These are phyloP conservation scores for Obba rivulosa DNA, from an alignment of 768 basidiomycete species.

Conservation along the genomic window DNA sequence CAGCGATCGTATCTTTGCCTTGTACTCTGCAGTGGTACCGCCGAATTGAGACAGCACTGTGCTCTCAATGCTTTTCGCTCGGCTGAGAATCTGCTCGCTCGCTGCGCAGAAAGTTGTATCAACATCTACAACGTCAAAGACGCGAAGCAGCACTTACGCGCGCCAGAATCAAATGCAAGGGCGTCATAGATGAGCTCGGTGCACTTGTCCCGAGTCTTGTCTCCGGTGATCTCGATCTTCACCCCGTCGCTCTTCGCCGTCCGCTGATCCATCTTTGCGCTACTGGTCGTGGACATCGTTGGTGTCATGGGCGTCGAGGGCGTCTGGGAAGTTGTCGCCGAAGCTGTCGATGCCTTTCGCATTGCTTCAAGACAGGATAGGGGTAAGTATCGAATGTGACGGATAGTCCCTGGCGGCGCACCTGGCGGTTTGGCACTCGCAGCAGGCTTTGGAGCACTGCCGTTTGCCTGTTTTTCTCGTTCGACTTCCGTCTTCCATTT, in stretches of 20 bases:
- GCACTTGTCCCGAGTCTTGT: conserved; percentile 82
- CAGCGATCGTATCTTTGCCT: conserved; percentile 77
- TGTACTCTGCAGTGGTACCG: conserved; percentile 48
- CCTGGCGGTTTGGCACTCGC: conserved; percentile 29
- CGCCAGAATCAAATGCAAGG: conserved; percentile 77
- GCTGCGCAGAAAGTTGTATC: conserved; percentile 12
- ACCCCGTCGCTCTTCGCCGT: conserved; percentile 71
- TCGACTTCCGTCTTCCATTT: conserved; percentile 91
- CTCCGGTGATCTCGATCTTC: conserved; percentile 48
- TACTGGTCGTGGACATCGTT: conserved; percentile 11
- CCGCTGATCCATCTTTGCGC: conserved; percentile 36
- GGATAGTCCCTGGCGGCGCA: conserved; percentile 21
- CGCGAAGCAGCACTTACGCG: conserved; percentile 55
- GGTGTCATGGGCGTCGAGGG: conserved; percentile 22
- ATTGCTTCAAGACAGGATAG: not conserved
- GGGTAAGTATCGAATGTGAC: not conserved
- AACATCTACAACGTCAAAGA: not conserved
- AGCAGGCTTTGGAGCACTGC: conserved; percentile 15
- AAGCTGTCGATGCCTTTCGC: conserved; percentile 16
- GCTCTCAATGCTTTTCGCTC: conserved; percentile 69
- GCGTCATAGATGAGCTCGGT: conserved; percentile 89
- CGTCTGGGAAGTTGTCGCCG: conserved; percentile 9
- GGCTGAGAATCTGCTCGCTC: conserved; percentile 56
- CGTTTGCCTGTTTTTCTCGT: conserved; percentile 45
- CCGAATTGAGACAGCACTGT: conserved; percentile 46